phyloP scores from a whole-genome alignment of 371 early-diverging fungal species.

The Mucor indicus region DNA sequence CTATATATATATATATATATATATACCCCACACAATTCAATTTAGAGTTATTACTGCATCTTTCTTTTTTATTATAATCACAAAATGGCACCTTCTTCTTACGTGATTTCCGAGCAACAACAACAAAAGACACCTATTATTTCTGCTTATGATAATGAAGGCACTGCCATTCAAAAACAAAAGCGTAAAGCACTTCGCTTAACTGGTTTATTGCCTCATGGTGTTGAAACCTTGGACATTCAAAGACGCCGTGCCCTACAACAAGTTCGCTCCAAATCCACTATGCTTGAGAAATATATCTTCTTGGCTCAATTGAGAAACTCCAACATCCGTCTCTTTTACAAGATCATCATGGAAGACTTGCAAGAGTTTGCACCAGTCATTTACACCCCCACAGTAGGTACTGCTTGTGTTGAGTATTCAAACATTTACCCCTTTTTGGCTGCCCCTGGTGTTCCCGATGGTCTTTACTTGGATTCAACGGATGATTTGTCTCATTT shows the following conservation, averaged over 20 bases:
- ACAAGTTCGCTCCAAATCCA: constrained; percentile 61
- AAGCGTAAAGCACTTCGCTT: constrained; percentile 43
- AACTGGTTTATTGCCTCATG: constrained; percentile 67
- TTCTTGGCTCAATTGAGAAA: constrained; percentile 78
- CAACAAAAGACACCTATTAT: no score
- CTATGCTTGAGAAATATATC: constrained; percentile 76
- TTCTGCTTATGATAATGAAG: no score
- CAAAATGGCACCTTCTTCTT: no score
- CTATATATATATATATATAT: no score
- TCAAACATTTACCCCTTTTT: constrained; percentile 85
- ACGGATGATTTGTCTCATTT: constrained; percentile 62
- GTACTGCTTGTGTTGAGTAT: constrained; percentile 85
- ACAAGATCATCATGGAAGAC: constrained; percentile 70
- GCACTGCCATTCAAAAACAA: constrained; percentile 9
- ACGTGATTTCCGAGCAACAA: no score
- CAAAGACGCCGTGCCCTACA: constrained; percentile 75
- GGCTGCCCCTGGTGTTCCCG: constrained; percentile 68
- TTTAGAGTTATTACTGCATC: no score
- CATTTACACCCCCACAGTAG: constrained; percentile 93
- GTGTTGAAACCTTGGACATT: constrained; percentile 20
- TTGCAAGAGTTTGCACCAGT: constrained; percentile 74
- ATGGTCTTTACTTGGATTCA: constrained; percentile 79
- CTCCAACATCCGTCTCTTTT: constrained; percentile 79
- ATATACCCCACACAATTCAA: no score
- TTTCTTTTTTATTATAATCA: no score